A percentile compares a stretch with the other conserved stretches of the same genome.
Evolutionary conservation across 352 stramenopile species (phyloP).

Genomic region (Phytophthora constricta): DNA sequence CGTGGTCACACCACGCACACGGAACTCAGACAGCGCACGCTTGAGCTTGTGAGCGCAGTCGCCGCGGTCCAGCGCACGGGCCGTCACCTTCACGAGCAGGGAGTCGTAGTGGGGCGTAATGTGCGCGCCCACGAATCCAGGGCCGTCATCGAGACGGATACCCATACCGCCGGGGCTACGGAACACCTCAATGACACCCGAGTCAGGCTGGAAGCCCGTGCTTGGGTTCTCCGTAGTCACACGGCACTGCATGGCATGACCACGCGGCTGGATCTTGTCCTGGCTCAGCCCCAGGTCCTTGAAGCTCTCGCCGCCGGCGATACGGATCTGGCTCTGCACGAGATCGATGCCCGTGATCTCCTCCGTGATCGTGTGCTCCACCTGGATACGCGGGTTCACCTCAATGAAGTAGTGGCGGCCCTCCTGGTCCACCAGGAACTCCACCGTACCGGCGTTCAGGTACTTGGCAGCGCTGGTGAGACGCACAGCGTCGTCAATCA

Average conservation of each 20-base stretch:
- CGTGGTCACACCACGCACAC: constrained; percentile 95
- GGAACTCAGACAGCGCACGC: constrained; percentile 95
- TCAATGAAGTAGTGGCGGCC: constrained; percentile 97
- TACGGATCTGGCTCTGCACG: constrained; percentile 96
- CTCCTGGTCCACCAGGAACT: constrained; percentile 97
- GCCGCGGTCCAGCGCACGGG: constrained; percentile 87
- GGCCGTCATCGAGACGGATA: constrained; percentile 96
- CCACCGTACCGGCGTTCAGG: constrained; percentile 97
- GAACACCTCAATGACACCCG: constrained; percentile 97
- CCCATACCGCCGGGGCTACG: constrained; percentile 94
- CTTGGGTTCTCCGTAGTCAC: constrained; percentile 96
- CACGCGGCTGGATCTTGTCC: constrained; percentile 92
- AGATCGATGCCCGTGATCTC: constrained; percentile 96
- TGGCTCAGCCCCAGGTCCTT: constrained; percentile 94
- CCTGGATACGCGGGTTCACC: constrained; percentile 98
- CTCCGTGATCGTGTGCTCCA: constrained; percentile 94
- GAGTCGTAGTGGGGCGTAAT: constrained; percentile 99
- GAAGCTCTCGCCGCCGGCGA: constrained; percentile 94
- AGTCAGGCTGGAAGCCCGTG: constrained; percentile 96
- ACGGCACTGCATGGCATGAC: constrained; percentile 97
- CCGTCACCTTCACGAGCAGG: constrained; percentile 98
- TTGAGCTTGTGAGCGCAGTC: constrained; percentile 94
- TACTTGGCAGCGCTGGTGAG: constrained; percentile 94
- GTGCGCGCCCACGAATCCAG: constrained; percentile 95
- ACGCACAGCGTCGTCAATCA: constrained; percentile 93